Base-by-base conservation (phyloP, 2,329 filamentous ascomycete genomes). In the Aspergillus sp. region DNA sequence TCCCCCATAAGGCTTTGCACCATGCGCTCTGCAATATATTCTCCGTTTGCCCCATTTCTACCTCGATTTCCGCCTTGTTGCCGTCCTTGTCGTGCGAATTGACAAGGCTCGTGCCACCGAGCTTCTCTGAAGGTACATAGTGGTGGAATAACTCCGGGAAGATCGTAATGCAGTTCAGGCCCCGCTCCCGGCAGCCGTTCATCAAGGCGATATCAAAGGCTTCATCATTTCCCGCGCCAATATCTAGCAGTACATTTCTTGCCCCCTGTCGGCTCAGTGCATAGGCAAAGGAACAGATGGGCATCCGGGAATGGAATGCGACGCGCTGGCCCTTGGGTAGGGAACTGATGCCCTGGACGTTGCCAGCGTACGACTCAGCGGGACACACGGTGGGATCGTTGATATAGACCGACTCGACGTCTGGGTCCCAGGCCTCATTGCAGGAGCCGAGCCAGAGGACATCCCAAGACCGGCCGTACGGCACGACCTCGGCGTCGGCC, bases 231-330 rank as follows among this genome's bases (percentile, higher is more conserved):
- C 67, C 71, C 15, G 62, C 63, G 2, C 67, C 65, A 2, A 68
- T 61, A 17, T 66, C 64, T 4, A 63, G 52, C 6, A 77, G 56
- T 6, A 77, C 62, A 19, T 72, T 73, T 56, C 60, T 61, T 3
- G 74, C 76, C 7, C 74, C 72, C 76, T 73, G 73, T 82, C 64
- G 64, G 2, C 68, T 68, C 37, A 77, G 54, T 1, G 70, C 74
- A 46, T 76, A 76, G 3, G 70, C 68, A 52, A 74, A 73, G 2
- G 69, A 68, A 59, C 74, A 76, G 19, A 74, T 67, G 0, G 69
- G 68, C 4, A 61, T 63, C 1, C 61, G 62, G 6, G 65, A 64
- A 23, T 59, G 50, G 46, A 72, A 71, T 9, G 73, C 66, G 17
- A 66, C 64, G 5, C 72, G 67, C 25, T 63, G 58, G 55, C 62